These are phyloP conservation scores for Fusarium protoensiforme DNA, from an alignment of 2,329 filamentous ascomycete species.

Conservation along the genomic window DNA sequence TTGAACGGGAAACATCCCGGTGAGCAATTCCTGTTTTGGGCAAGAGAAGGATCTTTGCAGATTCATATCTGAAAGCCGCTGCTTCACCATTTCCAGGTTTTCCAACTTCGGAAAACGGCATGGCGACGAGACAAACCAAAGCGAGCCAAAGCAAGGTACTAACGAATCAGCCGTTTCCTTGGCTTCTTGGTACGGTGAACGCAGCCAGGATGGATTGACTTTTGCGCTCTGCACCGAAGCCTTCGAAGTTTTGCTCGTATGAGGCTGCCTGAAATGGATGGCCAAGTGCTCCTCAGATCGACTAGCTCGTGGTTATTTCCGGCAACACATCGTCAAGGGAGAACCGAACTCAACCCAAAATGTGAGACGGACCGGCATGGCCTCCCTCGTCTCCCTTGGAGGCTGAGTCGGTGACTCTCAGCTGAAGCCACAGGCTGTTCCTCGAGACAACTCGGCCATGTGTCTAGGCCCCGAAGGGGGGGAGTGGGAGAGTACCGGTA, in stretches of 20 bases:
- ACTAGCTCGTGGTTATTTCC: not conserved
- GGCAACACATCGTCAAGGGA: not conserved
- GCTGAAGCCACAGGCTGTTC: not conserved
- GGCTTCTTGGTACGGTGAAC: not conserved
- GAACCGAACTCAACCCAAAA: not conserved
- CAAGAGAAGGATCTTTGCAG: not conserved
- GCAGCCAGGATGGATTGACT: not conserved
- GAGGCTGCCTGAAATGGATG: not conserved
- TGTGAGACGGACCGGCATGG: not conserved
- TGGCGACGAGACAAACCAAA: not conserved
- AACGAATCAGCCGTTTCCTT: not conserved
- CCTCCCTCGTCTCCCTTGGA: not conserved
- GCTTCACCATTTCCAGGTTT: not conserved
- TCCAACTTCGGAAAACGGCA: not conserved
- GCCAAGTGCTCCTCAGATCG: not conserved
- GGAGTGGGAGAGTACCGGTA: not conserved
- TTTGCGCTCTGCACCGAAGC: not conserved
- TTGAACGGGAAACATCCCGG: constrained; percentile 2
- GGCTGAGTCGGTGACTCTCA: not conserved
- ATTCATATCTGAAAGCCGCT: constrained; percentile 1
- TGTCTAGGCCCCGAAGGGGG: not conserved
- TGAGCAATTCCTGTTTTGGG: constrained; percentile 9
- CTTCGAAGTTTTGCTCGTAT: not conserved
- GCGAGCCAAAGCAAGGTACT: not conserved
- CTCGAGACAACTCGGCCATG: not conserved